phyloP scores from a whole-genome alignment of 805 yeast species.

The Suhomyces canberraensis region DNA sequence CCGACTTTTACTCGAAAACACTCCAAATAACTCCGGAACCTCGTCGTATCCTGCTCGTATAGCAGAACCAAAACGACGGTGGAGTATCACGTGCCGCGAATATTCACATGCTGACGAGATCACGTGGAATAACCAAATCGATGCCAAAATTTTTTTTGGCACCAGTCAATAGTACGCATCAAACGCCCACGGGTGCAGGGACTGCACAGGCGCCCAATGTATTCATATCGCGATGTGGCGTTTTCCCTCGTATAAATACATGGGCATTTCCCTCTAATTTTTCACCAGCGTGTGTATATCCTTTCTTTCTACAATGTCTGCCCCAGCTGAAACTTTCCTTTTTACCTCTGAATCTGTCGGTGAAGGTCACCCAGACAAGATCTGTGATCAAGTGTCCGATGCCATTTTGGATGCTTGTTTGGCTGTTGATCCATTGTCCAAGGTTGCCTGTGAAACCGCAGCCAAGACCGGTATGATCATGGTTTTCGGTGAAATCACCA shows the following conservation, averaged over 20 bases:
- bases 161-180: background rate
- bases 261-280: background rate
- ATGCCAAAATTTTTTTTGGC: background rate
- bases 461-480: constrained; percentile 99
- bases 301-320: constrained; percentile 6
- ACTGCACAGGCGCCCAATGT: constrained; percentile 1
- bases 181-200: constrained; percentile 1
- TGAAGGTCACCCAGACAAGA: constrained; percentile 94
- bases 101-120: constrained; percentile 1
- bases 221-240: constrained; percentile 6
- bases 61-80: background rate
- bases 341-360: constrained; percentile 89
- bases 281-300: background rate
- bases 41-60: too few species aligned
- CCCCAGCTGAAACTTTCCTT: constrained; percentile 42
- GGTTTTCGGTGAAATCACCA: constrained; percentile 99
- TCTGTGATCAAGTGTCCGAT: constrained; percentile 98
- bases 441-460: constrained; percentile 99
- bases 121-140: constrained; percentile 5
- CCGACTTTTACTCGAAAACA: too few species aligned
- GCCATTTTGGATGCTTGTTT: constrained; percentile 98
- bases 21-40: too few species aligned
- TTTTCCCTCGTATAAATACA: constrained; percentile 5
- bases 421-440: constrained; percentile 91
- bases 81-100: background rate